Base-by-base conservation (phyloP, 2,329 filamentous ascomycete genomes). In the Drechslerella stenobrocha region DNA sequence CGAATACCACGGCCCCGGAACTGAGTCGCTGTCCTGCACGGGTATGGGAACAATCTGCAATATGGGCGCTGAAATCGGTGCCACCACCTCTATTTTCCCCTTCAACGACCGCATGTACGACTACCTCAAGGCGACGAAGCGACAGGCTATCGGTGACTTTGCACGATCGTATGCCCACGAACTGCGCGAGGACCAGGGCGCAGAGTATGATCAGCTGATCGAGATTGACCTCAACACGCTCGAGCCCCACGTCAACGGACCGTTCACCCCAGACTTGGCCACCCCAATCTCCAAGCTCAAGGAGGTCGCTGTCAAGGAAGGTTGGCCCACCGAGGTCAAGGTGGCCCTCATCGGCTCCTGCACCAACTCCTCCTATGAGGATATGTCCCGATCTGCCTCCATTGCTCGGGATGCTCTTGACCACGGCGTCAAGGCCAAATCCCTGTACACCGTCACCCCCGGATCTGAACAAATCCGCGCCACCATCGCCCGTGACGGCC, bases 81-180 rank as follows among this genome's bases (percentile, higher is more conserved):
- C 73, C 46, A 74, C 73, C 46, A 74, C 73, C 26, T 74, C 73
- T 52, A 69, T 72, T 48, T 98, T 98, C 87, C 90, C 91, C 73
- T 98, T 95, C 86, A 96, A 95, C 81, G 89, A 96, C 78, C 85
- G 88, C 76, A 96, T 96, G 91, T 89, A 96, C 82, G 88, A 96
- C 77, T 98, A 97, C 81, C 85, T 98, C 42, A 81, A 81, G 44
- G 89, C 90, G 40, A 98, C 93, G 74, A 96, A 95, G 84, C 88
- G 93, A 75, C 81, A 84, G 76, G 83, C 87, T 13, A 96, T 98
- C 74, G 93, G 89, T 75, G 90, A 97, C 77, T 96, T 91, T 76
- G 84, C 93, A 56, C 87, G 89, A 72, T 76, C 81, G 34, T 97
- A 96, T 77, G 87, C 89, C 73, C 82, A 89, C 74, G 90, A 95